These are phyloP conservation scores for Spatholobus suberectus DNA, from an alignment of 306 rosid genomes.

Conservation along the genomic window DNA sequence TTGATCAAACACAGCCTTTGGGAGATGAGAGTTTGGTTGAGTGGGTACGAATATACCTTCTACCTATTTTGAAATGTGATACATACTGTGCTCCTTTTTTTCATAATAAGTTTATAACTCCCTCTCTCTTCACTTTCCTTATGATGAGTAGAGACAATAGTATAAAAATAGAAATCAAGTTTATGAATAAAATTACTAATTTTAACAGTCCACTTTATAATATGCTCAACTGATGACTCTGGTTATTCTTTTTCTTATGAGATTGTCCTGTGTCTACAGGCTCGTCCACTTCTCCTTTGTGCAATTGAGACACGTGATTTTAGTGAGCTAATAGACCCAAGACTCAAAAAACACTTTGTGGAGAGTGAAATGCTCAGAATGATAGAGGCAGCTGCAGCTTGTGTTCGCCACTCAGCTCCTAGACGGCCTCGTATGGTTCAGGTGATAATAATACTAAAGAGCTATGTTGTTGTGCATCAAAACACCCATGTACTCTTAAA, in stretches of 20 bases:
- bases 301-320: conserved; percentile 75
- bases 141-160: neutral
- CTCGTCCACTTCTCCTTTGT: conserved; percentile 76
- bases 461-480: neutral
- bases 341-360: conserved; percentile 70
- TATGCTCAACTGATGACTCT: conserved; percentile 9
- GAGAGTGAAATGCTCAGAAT: conserved; percentile 85
- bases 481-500: neutral
- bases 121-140: neutral
- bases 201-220: neutral
- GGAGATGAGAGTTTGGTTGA: conserved; percentile 98
- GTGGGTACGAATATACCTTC: conserved; percentile 68
- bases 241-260: conserved; percentile 8
- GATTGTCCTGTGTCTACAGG: conserved; percentile 57
- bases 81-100: neutral
- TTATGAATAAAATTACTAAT: neutral
- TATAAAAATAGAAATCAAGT: neutral
- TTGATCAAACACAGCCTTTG: conserved; percentile 75
- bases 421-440: conserved; percentile 93
- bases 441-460: conserved; percentile 55
- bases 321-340: conserved; percentile 63
- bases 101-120: neutral
- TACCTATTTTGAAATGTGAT: neutral
- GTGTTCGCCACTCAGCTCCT: conserved; percentile 90
- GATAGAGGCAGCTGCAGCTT: conserved; percentile 95